Base-by-base conservation (phyloP, 257 asterid species). In the Solanum gracilifrons region DNA sequence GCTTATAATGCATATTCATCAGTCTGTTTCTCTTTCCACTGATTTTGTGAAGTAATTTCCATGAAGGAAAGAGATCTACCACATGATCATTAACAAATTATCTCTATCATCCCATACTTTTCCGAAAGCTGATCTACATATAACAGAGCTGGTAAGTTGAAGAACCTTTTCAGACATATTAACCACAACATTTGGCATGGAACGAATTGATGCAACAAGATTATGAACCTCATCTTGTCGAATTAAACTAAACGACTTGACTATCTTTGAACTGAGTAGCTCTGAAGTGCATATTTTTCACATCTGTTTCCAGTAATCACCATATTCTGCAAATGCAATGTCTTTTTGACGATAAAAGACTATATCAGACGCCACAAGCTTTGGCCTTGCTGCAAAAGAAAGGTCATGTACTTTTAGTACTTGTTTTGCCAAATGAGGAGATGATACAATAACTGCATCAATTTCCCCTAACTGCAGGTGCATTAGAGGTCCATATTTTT, bases 381-480 rank as follows among this genome's bases (percentile, higher is more conserved):
- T 13, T 27, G 90, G 76, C 29, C 79, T 83, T 0, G 60, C 25
- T 6, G 88, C 77, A 85, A 82, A 89, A 5, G 76, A 21, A 13
- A 73, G 86, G 71, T 87, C 91, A 32, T 85, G 90, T 12, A 83
- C 55, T 41, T 85, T 85, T 35, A 89, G 27, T 4, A 85, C 11
- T n/a, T 75, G 46, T 33, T 48, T 66, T 5, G 88, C 89, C 46
- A 60, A 7, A 27, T 33, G 55, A 1, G 87, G 88, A 3, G 90
- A 89, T 4, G 90, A 89, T 41, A 87, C 58, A 0, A 87, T 46
- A 16, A 87, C 37, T 15, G 74, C 64, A 6, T 88, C 13, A 18
- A 89, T 27, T 80, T 87, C 85, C 2, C 91, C 90, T 9, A 89
- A 46, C 13, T 85, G 72, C 33, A 21, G 37, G 31, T 86, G 87